A percentile compares a stretch with the other conserved stretches of the same genome.
Evolutionary conservation across 1,139 yeast species (phyloP).

Genomic region (Torulaspora pretoriensis): DNA sequence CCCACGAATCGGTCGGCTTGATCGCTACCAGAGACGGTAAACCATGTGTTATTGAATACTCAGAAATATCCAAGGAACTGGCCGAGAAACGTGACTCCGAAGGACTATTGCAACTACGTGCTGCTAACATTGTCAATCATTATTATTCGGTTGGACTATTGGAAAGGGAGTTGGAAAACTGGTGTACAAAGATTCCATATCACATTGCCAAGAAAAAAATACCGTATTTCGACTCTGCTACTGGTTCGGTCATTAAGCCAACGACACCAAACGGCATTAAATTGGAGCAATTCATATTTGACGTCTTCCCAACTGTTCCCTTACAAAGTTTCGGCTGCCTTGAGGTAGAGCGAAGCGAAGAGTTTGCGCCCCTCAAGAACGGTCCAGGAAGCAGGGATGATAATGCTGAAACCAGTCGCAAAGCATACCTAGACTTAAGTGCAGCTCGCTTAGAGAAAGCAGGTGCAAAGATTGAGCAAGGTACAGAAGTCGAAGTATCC

Average conservation of each 20-base stretch:
- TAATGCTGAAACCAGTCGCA: constrained; percentile 77
- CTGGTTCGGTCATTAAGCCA: constrained; percentile 57
- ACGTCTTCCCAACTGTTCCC: constrained; percentile 80
- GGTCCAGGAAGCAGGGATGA: constrained; percentile 79
- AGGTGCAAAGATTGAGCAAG: constrained; percentile 58
- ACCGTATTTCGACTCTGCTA: constrained; percentile 46
- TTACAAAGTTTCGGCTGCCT: constrained; percentile 80
- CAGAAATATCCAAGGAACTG: constrained; percentile 76
- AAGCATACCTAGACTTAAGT: constrained; percentile 60
- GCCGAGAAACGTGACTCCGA: constrained; percentile 60
- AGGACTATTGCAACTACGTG: constrained; percentile 67
- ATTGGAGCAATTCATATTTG: constrained; percentile 95
- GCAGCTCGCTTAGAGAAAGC: constrained; percentile 69
- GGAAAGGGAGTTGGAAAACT: constrained; percentile 52
- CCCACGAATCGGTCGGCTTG: constrained; percentile 85
- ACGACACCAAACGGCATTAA: constrained; percentile 81
- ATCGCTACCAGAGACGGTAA: constrained; percentile 68
- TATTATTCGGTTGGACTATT: constrained; percentile 81
- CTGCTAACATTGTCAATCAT: constrained; percentile 97
- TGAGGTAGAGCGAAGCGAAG: constrained; percentile 80
- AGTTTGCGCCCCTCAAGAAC: constrained; percentile 92
- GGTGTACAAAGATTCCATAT: constrained; percentile 79
- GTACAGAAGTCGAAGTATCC: constrained; percentile 67
- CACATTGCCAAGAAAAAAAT: constrained; percentile 94
- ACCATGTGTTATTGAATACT: constrained; percentile 93